phyloP scores from a whole-genome alignment of 2,329 filamentous ascomycete genomes.

The Fusarium pseudoanthophilum region DNA sequence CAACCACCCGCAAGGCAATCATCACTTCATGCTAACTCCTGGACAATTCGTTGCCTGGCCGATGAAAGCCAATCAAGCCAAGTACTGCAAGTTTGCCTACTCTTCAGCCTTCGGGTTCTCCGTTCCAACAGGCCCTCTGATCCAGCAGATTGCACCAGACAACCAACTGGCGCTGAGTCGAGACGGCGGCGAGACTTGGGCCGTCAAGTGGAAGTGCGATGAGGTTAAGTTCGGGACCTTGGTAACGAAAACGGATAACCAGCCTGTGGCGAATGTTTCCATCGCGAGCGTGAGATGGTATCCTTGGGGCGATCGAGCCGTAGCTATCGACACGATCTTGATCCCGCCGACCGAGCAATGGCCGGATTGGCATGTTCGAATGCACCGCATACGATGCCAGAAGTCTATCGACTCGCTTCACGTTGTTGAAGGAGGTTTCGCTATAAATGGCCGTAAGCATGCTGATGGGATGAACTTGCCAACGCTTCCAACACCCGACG shows the following conservation, averaged over 20 bases:
- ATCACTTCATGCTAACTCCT: slow-evolving; percentile 57
- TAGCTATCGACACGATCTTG: slow-evolving; percentile 44
- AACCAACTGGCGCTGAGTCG: slow-evolving; percentile 46
- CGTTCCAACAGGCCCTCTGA: slow-evolving; percentile 52
- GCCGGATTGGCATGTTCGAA: slow-evolving; percentile 50
- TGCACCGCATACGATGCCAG: slow-evolving; percentile 35
- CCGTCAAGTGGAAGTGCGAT: slow-evolving; percentile 45
- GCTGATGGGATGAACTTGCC: slow-evolving; percentile 21
- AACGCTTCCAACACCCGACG: accelerated
- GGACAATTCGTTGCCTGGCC: slow-evolving; percentile 53
- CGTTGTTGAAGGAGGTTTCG: slow-evolving; percentile 35
- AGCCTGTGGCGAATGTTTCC: accelerated
- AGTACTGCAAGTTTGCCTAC: slow-evolving; percentile 61
- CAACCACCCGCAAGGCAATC: slow-evolving; percentile 46
- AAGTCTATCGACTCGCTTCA: neutral
- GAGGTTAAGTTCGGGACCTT: neutral
- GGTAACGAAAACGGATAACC: neutral
- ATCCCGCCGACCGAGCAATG: slow-evolving; percentile 46
- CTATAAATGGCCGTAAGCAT: slow-evolving; percentile 13
- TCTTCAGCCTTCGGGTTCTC: slow-evolving; percentile 60
- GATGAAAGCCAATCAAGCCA: slow-evolving; percentile 55
- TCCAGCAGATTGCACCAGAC: slow-evolving; percentile 50
- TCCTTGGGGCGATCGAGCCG: slow-evolving; percentile 44
- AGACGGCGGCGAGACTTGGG: slow-evolving; percentile 48
- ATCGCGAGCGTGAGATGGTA: slow-evolving; percentile 30